phyloP scores from a whole-genome alignment of 164 flowering plant species.

The Piper longum region DNA sequence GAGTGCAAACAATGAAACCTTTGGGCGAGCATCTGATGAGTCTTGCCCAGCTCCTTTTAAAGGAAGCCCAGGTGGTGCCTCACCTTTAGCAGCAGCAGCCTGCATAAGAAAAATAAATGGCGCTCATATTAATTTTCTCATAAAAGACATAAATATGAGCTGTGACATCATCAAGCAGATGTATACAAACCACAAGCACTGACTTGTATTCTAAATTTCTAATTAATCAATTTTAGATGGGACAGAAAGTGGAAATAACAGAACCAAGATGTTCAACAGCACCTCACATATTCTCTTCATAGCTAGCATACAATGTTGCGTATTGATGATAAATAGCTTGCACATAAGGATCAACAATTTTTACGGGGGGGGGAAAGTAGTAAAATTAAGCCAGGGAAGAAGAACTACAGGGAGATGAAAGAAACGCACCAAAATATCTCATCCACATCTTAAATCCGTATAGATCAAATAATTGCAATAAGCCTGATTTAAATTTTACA shows the following conservation, averaged over 20 bases:
- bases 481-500: neutral
- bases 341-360: neutral
- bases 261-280: neutral
- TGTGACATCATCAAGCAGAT: too few species aligned
- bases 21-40: constrained; percentile 67
- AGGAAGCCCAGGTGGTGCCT: constrained; percentile 97
- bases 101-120: constrained; percentile 6
- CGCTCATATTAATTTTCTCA: neutral
- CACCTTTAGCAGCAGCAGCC: constrained; percentile 99
- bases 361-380: neutral
- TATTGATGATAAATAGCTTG: neutral
- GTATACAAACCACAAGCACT: too few species aligned
- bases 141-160: too few species aligned
- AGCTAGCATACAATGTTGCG: neutral
- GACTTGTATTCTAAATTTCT: too few species aligned
- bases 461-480: too few species aligned
- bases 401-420: constrained; percentile 1
- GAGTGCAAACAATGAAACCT: constrained; percentile 22
- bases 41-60: constrained; percentile 91
- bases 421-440: too few species aligned
- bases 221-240: neutral
- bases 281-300: neutral
- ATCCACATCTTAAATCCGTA: neutral
- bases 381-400: constrained; percentile 1
- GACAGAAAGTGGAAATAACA: neutral